Evolutionary conservation across 116 monocot species (phyloP), one percentile per base, ranked within the genome.

Genomic region (Papilionanthe hybrid): DNA sequence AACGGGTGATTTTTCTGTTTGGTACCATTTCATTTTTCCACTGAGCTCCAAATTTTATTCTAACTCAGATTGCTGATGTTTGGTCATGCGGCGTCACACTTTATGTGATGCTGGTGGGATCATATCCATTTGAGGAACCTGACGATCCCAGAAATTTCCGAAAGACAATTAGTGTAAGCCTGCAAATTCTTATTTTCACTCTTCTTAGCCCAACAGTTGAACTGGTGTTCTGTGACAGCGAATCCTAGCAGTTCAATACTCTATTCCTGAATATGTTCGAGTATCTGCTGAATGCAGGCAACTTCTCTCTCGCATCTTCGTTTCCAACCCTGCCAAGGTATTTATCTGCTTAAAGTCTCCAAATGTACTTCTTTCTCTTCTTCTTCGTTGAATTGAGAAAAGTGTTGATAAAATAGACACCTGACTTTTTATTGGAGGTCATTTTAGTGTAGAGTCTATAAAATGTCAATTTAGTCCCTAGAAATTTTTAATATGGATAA

Each of bases 51-150:
- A 45, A 45, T 5, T 5, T 45, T 45, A 6, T 45, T 45, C 45
- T 32, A 45, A 7, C 3, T 53, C 53, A 97, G 96, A 84, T 94
- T 79, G 96, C 97, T 83, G 94, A 97, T 88, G 92, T 97, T 75
- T 97, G 96, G 96, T 97, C 96, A 4, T 94, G 94, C 78, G 97
- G 97, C 41, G 97, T 97, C 22, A 97, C 97, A 60, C 72, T 97
- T 50, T 97, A 94, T 79, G 94, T 94, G 23, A 97, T 97, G 97
- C 83, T 94, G 75, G 89, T 91, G 9, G 97, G 97, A 77, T 88
- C 97, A 63, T 97, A 97, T 72, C 97, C 97, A 23, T 97, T 97
- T 65, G 93, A 96, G 82, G 96, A 93, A 45, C 92, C 92, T 9
- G 87, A 86, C 4, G 96, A 96, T 79, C 92, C 92, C 0, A 89